Evolutionary conservation across 2,329 filamentous ascomycete species (phyloP), one percentile per base, ranked within the genome.

Genomic region (Hypoxylon sp.): DNA sequence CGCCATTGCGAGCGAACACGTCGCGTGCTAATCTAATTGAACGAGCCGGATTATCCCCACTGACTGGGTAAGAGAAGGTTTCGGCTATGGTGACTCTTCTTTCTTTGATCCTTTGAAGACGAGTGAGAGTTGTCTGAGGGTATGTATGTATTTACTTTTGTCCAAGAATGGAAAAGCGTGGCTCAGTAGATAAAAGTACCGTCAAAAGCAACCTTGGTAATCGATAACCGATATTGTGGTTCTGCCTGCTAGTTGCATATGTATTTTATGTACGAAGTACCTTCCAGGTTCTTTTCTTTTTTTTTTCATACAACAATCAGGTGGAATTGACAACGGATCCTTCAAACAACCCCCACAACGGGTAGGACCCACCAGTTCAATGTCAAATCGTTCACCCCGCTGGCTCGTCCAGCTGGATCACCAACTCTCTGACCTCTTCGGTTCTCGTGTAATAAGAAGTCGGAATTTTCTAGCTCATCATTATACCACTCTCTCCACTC

Each of bases 121-220:
- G n/a, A 40, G 4, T 28, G 4, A n/a, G 18, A 8, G 22, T 20
- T 44, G 33, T 28, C 6, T 26, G 36, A 11, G 3, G 36, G 16
- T 18, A n/a, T n/a, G n/a, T 22, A 4, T 44, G 16, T 82, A 78
- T 82, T 83, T 80, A 81, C 80, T 75, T 79, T 69, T 57, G 66
- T 50, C 77, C 73, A 20, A 69, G 77, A 76, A 56, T 45, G 74
- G 75, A 64, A 72, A 71, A n/a, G 53, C 53, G 61, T 38, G 24
- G n/a, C 28, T 9, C 9, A 14, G 11, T 24, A 40, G 20, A 22
- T 28, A 36, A 53, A 40, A 28, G 11, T 45, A 4, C 36, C 36
- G n/a, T n/a, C n/a, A n/a, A n/a, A n/a, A n/a, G n/a, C n/a, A n/a
- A n/a, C n/a, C n/a, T n/a, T 7, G n/a, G 11, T 7, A 7, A 38